Evolutionary conservation across 257 asterid species (phyloP), one percentile per base, ranked within the genome.

Genomic region (Prunella vulgaris): DNA sequence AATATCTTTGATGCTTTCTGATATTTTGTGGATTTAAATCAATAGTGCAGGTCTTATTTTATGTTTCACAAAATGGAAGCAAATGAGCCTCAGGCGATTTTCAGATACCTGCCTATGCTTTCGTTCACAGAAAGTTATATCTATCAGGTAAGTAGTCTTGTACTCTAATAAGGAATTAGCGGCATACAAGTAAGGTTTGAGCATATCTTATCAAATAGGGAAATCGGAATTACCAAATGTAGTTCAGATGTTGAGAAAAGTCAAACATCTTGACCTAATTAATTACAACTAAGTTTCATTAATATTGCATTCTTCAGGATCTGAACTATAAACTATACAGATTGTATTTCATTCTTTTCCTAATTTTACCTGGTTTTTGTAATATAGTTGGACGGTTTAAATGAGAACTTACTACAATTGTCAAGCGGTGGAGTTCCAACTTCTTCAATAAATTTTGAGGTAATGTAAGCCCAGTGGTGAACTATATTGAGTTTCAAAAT

Each of bases 11-110:
- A 48, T 46, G 62, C 53, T 66, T 56, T 2, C 64, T 60, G 62
- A 54, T 62, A n/a, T 69, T 24, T 76, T 27, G 40, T 30, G 66
- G 18, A 49, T 66, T 30, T 25, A 33, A 18, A 64, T 70, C 38
- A 70, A 73, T 93, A 94, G 99, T 89, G 95, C 84, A 84, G 97
- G 77, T 94, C 99, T 37, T 89, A 91, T 75, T 89, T 89, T 80
- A 83, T 91, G 96, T 94, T 94, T 79, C 99, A 94, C 74, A 57
- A 77, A 27, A 82, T 94, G 93, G 97, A 94, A 64, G 81, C 74
- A 35, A 83, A 83, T 63, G 81, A 84, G 71, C 92, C 92, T 0
- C 85, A 71, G 30, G 78, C 82, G 38, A 76, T 91, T 57, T 91
- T 91, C 85, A 85, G 75, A 80, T 83, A 83, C 84, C 84, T 94